Conservation (phyloP, 768 basidiomycete species). For the Steccherinum ochraceum region DNA sequence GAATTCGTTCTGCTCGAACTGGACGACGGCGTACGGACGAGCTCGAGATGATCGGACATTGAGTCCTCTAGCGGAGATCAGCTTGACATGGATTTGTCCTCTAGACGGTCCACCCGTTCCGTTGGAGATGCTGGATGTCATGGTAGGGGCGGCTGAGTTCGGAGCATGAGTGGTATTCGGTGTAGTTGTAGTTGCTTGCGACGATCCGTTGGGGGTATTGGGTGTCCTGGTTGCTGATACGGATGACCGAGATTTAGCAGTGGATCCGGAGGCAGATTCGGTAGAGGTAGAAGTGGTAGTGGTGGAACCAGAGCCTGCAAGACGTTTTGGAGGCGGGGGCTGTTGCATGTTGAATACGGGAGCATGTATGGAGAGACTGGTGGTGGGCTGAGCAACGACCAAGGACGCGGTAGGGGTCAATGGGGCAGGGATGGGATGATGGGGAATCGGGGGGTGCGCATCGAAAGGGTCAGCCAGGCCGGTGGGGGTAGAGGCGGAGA, state of each 20-base stretch:
- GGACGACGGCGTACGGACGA: slow-evolving; percentile 90
- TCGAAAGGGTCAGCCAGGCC: slow-evolving; percentile 3
- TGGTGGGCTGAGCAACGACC: slow-evolving; percentile 42
- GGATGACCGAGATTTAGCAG: slow-evolving; percentile 26
- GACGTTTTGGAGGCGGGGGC: slow-evolving; percentile 40
- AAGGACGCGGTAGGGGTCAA: slow-evolving; percentile 30
- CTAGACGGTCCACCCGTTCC: slow-evolving; percentile 28
- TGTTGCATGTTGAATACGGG: slow-evolving; percentile 79
- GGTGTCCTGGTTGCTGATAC: background rate
- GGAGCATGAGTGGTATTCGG: slow-evolving; percentile 20
- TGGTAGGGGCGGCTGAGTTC: slow-evolving; percentile 12
- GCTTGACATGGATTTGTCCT: slow-evolving; percentile 92
- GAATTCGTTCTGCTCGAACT: slow-evolving; percentile 99
- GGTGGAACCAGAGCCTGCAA: slow-evolving; percentile 8
- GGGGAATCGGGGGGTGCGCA: slow-evolving; percentile 1
- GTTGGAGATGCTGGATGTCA: slow-evolving; percentile 15
- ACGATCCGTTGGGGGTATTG: slow-evolving; percentile 6
- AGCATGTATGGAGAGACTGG: slow-evolving; percentile 73
- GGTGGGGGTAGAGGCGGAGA: slow-evolving; percentile 17
- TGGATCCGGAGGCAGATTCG: slow-evolving; percentile 13
- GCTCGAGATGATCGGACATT: slow-evolving; percentile 60
- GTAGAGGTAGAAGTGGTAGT: background rate
- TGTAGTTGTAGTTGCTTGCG: slow-evolving; percentile 22
- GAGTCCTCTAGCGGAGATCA: slow-evolving; percentile 85
- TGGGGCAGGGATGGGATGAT: slow-evolving; percentile 34